Base-by-base conservation (phyloP, 495 filamentous ascomycete species). In the Xylaria intraflava region DNA sequence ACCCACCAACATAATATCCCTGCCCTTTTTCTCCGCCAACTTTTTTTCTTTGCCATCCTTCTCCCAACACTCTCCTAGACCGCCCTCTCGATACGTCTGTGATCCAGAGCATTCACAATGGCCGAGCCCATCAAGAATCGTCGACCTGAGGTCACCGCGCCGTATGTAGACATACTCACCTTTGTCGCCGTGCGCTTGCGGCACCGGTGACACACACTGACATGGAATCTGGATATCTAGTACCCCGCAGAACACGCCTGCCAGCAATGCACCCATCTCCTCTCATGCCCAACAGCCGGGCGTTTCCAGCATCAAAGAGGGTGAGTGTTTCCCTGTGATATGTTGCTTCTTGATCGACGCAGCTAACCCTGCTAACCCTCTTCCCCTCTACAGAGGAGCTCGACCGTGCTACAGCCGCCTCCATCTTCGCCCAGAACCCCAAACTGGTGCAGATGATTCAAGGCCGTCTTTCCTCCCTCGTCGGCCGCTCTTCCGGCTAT, bases 261-360 rank as follows among this genome's bases (percentile, higher is more conserved):
- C 89, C 35, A 89, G 81, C 68, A 90, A 90, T 77, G 94, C 94
- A 57, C 94, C 94, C 40, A 99, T 99, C 70, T 94, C 90, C 16
- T 97, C 94, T 49, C 92, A 94, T 73, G 93, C 93, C 57, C 89
- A 95, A 75, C 89, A 95, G 74, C 94, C 94, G 53, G 87, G 87
- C 46, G 85, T 99, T 59, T 78, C 88, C 56, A 97, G 89, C 72
- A 96, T 99, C 77, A 89, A 91, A 73, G 94, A 99, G 84, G 93
- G 93, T 96, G 71, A 64, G 78, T 78, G 17, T 43, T 56, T 53
- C 49, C 63, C 24, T 30, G 14, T 46, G 36, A 45, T 39, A 33
- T 49, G 19, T 24, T 9, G 17, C 7, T 46, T 16, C 35, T 24
- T 12, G 8, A 19, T 36, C 5, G 29, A 12, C 46, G 33, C 19